phyloP scores from a whole-genome alignment of 2,329 filamentous ascomycete genomes.

The Pyricularia pennisetigena region DNA sequence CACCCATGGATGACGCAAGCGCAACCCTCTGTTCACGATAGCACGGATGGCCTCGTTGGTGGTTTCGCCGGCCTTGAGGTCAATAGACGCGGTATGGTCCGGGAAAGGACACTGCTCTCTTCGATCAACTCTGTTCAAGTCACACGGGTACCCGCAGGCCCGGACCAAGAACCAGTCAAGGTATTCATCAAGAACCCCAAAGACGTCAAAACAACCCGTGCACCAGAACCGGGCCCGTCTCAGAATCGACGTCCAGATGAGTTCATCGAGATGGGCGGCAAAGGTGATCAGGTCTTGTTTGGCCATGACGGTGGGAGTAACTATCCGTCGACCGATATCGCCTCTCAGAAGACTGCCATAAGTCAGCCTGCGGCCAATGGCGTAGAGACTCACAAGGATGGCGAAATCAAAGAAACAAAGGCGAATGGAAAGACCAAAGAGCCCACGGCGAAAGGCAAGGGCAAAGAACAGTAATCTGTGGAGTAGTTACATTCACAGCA shows the following conservation, averaged over 20 bases:
- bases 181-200: slow-evolving; percentile 64
- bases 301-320: slow-evolving; percentile 47
- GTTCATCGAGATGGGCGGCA: slow-evolving; percentile 78
- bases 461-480: not conserved
- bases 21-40: slow-evolving; percentile 59
- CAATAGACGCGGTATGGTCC: slow-evolving; percentile 65
- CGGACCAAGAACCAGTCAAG: slow-evolving; percentile 54
- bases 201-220: slow-evolving; percentile 25
- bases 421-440: not conserved
- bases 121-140: slow-evolving; percentile 65
- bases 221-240: slow-evolving; percentile 53
- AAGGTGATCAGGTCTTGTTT: slow-evolving; percentile 73
- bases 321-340: slow-evolving; percentile 33
- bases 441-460: not conserved
- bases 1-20: slow-evolving; percentile 80
- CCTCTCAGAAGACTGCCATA: slow-evolving; percentile 12
- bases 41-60: slow-evolving; percentile 86
- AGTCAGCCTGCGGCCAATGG: slow-evolving; percentile 8
- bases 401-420: slow-evolving; percentile 12
- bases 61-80: slow-evolving; percentile 77
- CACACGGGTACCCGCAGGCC: slow-evolving; percentile 39
- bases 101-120: slow-evolving; percentile 79
- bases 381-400: slow-evolving; percentile 10
- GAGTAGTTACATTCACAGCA: not conserved
- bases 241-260: slow-evolving; percentile 59